Evolutionary conservation across 768 basidiomycete species (phyloP).

Genomic region (Daedalea quercina): DNA sequence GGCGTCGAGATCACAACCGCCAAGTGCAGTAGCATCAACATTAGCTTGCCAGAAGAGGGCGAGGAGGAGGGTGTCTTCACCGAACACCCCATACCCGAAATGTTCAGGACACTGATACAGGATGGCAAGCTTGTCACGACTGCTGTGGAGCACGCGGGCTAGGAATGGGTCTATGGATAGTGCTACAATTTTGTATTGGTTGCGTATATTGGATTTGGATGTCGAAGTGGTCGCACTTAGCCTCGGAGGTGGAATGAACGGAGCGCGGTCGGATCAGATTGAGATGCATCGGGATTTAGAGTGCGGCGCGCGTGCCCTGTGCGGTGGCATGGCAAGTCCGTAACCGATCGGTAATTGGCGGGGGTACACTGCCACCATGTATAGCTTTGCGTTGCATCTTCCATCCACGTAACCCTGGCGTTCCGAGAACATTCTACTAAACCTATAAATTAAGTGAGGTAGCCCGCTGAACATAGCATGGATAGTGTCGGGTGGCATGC

Average conservation of each 20-base stretch:
- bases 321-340: too few relatives aligned
- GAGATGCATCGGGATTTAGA: too few relatives aligned
- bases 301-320: too few relatives aligned
- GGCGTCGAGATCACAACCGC: conserved; percentile 85
- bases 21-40: conserved; percentile 90
- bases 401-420: not conserved
- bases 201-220: too few relatives aligned
- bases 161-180: not conserved
- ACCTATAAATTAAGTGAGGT: not conserved
- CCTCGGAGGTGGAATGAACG: too few relatives aligned
- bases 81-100: conserved; percentile 90
- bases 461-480: conserved; percentile 33
- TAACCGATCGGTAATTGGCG: too few relatives aligned
- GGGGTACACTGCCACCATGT: too few relatives aligned
- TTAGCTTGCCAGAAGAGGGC: conserved; percentile 77
- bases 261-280: too few relatives aligned
- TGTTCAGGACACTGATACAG: conserved; percentile 81
- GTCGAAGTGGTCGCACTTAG: too few relatives aligned
- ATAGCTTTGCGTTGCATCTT: too few relatives aligned
- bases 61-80: conserved; percentile 91
- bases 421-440: not conserved
- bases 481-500: conserved; percentile 78
- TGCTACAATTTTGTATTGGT: too few relatives aligned
- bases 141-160: conserved; percentile 82
- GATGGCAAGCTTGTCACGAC: conserved; percentile 82